Evolutionary conservation across 768 basidiomycete species (phyloP).

Genomic region (Boletus pseudopeckii): DNA sequence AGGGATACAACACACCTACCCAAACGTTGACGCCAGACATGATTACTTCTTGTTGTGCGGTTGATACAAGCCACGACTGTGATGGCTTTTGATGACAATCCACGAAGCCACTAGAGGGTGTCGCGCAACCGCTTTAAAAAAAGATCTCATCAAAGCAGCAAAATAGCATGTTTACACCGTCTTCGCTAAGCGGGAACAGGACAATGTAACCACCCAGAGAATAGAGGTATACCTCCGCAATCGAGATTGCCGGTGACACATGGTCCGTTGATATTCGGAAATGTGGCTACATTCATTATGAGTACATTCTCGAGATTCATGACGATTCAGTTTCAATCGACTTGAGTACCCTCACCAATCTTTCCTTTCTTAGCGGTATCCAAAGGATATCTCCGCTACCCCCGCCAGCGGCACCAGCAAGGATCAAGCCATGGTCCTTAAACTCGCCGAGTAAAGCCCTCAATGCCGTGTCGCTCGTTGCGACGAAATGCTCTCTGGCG

Average conservation of each 20-base stretch:
- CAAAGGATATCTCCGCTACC: conserved; percentile 62
- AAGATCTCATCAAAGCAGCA: not conserved
- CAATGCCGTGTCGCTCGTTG: conserved; percentile 82
- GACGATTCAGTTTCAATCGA: conserved; percentile 23
- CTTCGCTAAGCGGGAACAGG: too few relatives aligned
- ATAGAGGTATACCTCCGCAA: not conserved
- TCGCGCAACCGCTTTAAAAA: not conserved
- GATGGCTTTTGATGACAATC: not conserved
- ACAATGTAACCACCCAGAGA: not conserved
- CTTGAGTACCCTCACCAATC: conserved; percentile 49
- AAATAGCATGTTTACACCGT: not conserved
- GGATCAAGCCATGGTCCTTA: conserved; percentile 84
- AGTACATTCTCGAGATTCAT: conserved; percentile 5
- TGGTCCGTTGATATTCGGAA: not conserved
- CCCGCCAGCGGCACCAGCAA: conserved; percentile 40
- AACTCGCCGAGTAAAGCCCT: conserved; percentile 85
- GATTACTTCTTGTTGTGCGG: not conserved
- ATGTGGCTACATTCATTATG: not conserved
- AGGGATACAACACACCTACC: not conserved
- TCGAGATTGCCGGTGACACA: not conserved
- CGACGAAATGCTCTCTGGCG: conserved; percentile 82
- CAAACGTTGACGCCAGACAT: not conserved
- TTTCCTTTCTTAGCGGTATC: conserved; percentile 83
- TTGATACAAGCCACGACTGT: not conserved
- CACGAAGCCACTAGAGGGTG: not conserved